These are phyloP conservation scores for Pinguiococcus pyrenoidosus DNA, from an alignment of 108 stramenopile genomes.

Conservation along the genomic window DNA sequence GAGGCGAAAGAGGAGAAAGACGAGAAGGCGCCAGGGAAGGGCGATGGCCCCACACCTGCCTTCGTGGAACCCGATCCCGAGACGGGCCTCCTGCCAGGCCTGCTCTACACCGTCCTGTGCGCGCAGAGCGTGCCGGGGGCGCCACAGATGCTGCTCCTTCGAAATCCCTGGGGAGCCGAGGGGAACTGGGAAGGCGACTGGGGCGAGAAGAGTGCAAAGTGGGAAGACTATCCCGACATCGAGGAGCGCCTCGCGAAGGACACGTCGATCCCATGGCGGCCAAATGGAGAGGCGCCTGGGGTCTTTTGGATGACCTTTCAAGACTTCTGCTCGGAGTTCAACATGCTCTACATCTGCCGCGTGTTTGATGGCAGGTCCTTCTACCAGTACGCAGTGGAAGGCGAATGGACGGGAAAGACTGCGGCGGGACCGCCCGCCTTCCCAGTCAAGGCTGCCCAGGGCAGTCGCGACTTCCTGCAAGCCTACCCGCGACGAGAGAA, in stretches of 20 bases:
- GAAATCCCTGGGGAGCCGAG: slow-evolving; percentile 7
- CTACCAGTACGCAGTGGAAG: slow-evolving; percentile 13
- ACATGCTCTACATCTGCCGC: slow-evolving; percentile 6
- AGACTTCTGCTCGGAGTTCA: slow-evolving; percentile 2
- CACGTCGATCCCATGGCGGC: neutral
- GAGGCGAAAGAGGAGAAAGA: neutral
- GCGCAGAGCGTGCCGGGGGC: neutral
- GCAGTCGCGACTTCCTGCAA: too few species aligned
- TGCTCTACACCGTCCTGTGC: neutral
- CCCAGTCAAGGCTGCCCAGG: neutral
- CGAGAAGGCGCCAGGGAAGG: too few species aligned
- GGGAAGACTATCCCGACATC: slow-evolving; percentile 28
- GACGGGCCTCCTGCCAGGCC: neutral
- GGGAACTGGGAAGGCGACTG: slow-evolving; percentile 11
- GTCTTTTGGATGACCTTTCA: slow-evolving; percentile 16
- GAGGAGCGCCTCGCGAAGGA: neutral
- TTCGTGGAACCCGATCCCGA: too few species aligned
- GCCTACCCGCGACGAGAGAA: too few species aligned
- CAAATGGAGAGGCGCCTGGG: neutral
- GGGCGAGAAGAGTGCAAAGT: slow-evolving; percentile 6
- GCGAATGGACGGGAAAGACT: slow-evolving; percentile 17
- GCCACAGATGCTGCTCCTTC: neutral
- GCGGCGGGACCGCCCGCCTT: slow-evolving; percentile 10
- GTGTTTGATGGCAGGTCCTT: slow-evolving; percentile 12
- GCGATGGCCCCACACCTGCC: too few species aligned